Conservation (phyloP, 192 early-diverging fungal genomes). For the Entomortierella beljakovae region DNA sequence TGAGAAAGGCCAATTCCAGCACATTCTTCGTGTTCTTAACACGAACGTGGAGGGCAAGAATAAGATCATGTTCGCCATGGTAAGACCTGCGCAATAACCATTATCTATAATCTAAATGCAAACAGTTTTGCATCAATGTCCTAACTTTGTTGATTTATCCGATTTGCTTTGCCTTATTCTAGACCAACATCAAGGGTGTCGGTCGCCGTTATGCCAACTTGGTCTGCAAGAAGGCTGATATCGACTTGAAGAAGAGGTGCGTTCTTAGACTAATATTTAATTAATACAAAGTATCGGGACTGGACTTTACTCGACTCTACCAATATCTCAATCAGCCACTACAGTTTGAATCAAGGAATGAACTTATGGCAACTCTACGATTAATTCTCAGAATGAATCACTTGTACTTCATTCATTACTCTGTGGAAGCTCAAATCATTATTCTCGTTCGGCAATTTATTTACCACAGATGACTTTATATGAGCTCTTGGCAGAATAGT, state of each 20-base stretch:
- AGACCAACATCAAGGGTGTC: conserved; percentile 96
- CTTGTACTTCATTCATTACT: too few relatives aligned
- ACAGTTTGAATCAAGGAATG: too few relatives aligned
- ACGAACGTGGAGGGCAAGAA: conserved; percentile 97
- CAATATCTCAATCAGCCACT: too few relatives aligned
- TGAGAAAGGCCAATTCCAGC: conserved; percentile 94
- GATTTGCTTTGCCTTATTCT: background rate
- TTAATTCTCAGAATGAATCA: too few relatives aligned
- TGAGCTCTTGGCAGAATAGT: background rate
- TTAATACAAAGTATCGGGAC: background rate
- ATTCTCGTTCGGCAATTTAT: too few relatives aligned
- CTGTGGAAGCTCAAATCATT: too few relatives aligned
- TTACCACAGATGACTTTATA: too few relatives aligned
- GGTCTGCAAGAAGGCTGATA: conserved; percentile 99
- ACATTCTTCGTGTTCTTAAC: conserved; percentile 99
- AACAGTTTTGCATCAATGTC: background rate
- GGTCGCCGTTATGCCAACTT: conserved; percentile 99
- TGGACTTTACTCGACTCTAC: too few relatives aligned
- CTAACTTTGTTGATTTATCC: background rate
- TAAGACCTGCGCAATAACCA: conserved; percentile 34
- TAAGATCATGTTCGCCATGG: conserved; percentile 95
- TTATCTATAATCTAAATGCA: background rate
- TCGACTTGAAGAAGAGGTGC: conserved; percentile 95
- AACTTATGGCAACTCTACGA: too few relatives aligned
- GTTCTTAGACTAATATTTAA: background rate